Base-by-base conservation (phyloP, 352 stramenopile species). In the Peronospora farinosa region DNA sequence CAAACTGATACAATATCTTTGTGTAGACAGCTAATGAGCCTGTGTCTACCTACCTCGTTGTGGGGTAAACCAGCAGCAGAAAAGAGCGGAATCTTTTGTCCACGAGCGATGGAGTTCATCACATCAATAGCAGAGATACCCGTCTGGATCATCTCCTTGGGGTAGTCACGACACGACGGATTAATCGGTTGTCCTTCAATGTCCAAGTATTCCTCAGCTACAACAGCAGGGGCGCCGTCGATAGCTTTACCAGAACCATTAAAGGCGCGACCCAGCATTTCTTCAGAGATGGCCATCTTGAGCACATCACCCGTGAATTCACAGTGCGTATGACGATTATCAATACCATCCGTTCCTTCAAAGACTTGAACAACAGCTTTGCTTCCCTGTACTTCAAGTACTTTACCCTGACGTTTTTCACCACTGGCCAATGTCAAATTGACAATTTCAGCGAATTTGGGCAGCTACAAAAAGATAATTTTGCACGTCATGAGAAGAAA, bases 91-190 rank as follows among this genome's bases (percentile, higher is more conserved):
- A 99, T 99, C 74, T 99, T 99, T 72, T 99, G 97, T 60, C 97
- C 97, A 84, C 97, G 92, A 19, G 96, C 96, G 56, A 99, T 97
- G 44, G 92, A 98, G 86, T 99, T 99, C 97, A 99, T 99, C 25
- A 98, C 96, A 77, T 99, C 97, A 74, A 99, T 99, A 47, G 96
- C 96, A 23, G 95, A 98, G 57, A 99, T 99, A 70, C 97, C 96
- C 30, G 97, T 99, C 74, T 99, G 96, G 66, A 99, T 99, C 97
- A 99, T 99, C 61, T 97, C 95, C 81, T 98, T 98, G 54, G 97
- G 97, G 76, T 99, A 99, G 70, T 98, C 96, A 75, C 97, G 92
- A 61, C 94, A 97, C 48, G 86, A 98, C 31, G 96, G 97, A 80
- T 99, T 99, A 76, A 99, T 99, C 48, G 97, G 96, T 75, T 98